These are phyloP conservation scores for Rhodotorula mucilaginosa DNA, from an alignment of 1,284 basidiomycete genomes.

Conservation along the genomic window DNA sequence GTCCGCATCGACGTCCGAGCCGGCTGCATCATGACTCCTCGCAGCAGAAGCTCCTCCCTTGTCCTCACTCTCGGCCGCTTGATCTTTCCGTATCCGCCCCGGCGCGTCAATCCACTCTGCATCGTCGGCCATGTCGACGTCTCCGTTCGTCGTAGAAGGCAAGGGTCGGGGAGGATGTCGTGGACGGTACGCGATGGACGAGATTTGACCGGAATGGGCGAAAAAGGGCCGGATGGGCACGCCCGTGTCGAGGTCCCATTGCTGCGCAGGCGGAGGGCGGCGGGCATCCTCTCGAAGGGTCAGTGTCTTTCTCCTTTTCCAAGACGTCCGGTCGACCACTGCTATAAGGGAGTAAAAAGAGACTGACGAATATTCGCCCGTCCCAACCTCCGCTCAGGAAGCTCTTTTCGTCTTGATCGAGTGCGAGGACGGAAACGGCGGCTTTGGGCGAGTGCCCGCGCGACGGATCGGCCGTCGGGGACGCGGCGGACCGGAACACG, in stretches of 20 bases:
- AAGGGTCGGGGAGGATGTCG: slow-evolving; percentile 46
- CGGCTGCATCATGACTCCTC: slow-evolving; percentile 47
- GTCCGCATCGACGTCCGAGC: slow-evolving; percentile 59
- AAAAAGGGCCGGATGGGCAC: slow-evolving; percentile 72
- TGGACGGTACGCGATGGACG: slow-evolving; percentile 76
- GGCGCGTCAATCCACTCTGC: slow-evolving; percentile 42
- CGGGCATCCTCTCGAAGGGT: neutral
- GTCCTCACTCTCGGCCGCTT: slow-evolving; percentile 9
- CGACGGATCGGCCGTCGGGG: neutral
- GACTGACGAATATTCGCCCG: slow-evolving; percentile 74
- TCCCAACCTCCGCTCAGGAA: slow-evolving; percentile 95
- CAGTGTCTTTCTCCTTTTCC: neutral
- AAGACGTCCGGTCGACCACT: too few relatives aligned
- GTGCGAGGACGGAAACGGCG: slow-evolving; percentile 78
- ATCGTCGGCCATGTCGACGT: slow-evolving; percentile 39
- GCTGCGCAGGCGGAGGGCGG: slow-evolving; percentile 55
- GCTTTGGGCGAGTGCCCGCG: slow-evolving; percentile 57
- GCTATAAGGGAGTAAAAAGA: neutral
- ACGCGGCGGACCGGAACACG: slow-evolving; percentile 55
- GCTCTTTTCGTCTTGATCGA: slow-evolving; percentile 76
- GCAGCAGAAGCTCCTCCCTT: slow-evolving; percentile 38
- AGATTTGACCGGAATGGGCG: slow-evolving; percentile 81
- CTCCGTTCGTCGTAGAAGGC: slow-evolving; percentile 33
- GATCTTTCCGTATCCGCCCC: slow-evolving; percentile 15
- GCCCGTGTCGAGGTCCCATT: slow-evolving; percentile 97